Evolutionary conservation across 176 grass and related monocot species (phyloP).

Genomic region (Triticum timopheevii): DNA sequence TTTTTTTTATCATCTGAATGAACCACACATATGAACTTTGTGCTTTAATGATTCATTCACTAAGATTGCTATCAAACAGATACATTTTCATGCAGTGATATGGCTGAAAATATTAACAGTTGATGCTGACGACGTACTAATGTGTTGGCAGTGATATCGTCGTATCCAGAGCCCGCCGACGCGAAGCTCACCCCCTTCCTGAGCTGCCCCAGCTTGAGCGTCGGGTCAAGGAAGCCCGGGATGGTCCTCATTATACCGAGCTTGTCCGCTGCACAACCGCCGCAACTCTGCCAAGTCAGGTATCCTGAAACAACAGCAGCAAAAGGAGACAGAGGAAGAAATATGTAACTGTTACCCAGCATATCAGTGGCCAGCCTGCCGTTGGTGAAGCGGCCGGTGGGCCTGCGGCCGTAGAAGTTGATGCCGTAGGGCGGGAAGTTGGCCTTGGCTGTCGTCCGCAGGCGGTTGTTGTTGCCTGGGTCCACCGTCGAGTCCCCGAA

Average conservation of each 20-base stretch:
- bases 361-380: conserved; percentile 66
- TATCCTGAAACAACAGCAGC: background rate
- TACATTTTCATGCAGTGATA: background rate
- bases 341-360: conserved; percentile 25
- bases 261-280: conserved; percentile 42
- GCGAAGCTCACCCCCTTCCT: conserved; percentile 66
- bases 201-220: conserved; percentile 39
- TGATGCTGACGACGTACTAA: conserved; percentile 37
- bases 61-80: background rate
- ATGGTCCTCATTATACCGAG: conserved; percentile 46
- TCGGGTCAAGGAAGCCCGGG: conserved; percentile 58
- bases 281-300: conserved; percentile 2
- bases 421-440: conserved; percentile 64
- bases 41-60: background rate
- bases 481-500: conserved; percentile 78
- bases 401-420: conserved; percentile 47
- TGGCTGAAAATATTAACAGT: background rate
- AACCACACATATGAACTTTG: background rate
- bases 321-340: background rate
- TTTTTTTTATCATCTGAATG: background rate
- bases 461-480: conserved; percentile 73
- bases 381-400: conserved; percentile 56
- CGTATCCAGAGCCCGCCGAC: conserved; percentile 64
- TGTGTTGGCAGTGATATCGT: conserved; percentile 56
- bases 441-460: conserved; percentile 53